Base-by-base conservation (phyloP, 768 basidiomycete species). In the Tephrocybe sp. region DNA sequence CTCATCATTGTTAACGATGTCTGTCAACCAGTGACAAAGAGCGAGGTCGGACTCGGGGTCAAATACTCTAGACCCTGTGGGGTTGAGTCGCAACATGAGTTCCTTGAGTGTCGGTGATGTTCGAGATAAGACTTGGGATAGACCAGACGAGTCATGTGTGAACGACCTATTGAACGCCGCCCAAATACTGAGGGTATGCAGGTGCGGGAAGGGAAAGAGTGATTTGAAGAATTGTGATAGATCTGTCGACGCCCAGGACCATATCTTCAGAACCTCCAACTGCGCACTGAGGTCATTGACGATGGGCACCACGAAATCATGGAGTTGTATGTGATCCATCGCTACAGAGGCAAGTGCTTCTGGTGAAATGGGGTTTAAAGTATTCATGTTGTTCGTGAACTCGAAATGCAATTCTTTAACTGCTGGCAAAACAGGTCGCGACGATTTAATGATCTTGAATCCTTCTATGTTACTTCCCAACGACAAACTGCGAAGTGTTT, bases 81-180 rank as follows among this genome's bases (percentile, higher is more conserved):
- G 72, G 39, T 76, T 75, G 18, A 79, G 58, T 28, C 74, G 69
- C 11, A 79, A 58, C 39, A 67, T 65, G 23, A 77, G 50, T 23
- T 64, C 59, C 25, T 65, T 60, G 24, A 79, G 62, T 1, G 65
- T 66, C 17, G 58, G 24, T 1, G 71, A 61, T 26, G 69, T 63
- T 17, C 48, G 57, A 36, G 58, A 53, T 3, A 78, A 60, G 28
- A 77, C 53, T 3, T 53, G 47, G 6, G 68, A 65, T 26, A 79
- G 56, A 12, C 73, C 72, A 24, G 63, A 62, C 2, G 75, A 64
- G 45, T 77, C 62, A 2, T 56, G 45, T 15, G 51, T 51, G 43
- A 76, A 69, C 3, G 72, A 65, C 37, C 62, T 65, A 53, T 74
- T 71, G 57, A 77, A 78, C 8, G 73, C 65, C 33, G 70, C 68